Evolutionary conservation across 495 filamentous ascomycete genomes (phyloP), one percentile per base, ranked within the genome.

Genomic region (Astrothelium subdiscretum): DNA sequence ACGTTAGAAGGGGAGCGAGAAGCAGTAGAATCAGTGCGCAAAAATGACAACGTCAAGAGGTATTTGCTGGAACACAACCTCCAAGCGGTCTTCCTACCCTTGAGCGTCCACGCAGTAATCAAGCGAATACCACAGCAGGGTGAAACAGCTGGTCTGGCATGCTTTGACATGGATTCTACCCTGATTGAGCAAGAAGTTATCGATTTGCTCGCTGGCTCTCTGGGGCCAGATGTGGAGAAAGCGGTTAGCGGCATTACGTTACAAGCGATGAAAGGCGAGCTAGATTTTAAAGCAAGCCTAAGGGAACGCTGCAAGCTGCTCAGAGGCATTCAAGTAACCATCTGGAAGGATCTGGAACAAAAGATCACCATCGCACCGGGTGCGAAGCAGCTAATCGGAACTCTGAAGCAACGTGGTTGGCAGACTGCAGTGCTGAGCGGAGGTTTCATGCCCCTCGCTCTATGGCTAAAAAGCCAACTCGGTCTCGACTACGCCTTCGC

Each of bases 111-210:
- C 77, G 81, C 87, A 44, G 80, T 83, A 26, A 81, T 91, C 70
- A 88, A 90, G 48, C 26, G 48, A 8, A 20, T 29, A 54, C 48
- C 26, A 29, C 48, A 26, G 22, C 12, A 11, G 11, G 20, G 24
- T 8, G 48, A 29, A 70, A 40, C 15, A 2, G 62, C 64, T 18
- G 85, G 89, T 2, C 76, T 98, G 4, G 91, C 89, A 1, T 85
- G 95, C 29, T 98, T 98, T 67, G 94, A 98, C 70, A 98, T 98
- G 94, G 94, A 98, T 73, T 91, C 87, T 63, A 98, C 94, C 0
- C 79, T 98, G 61, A 97, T 98, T 67, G 83, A 92, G 62, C 90
- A 98, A 70, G 94, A 98, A 77, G 90, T 95, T 26, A 96, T 98
- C 68, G 94, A 98, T 68, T 85, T 97, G 68, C 86, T 98, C 60